Conservation (phyloP, 129 eudicot genomes). For the Escallonia rubra region DNA sequence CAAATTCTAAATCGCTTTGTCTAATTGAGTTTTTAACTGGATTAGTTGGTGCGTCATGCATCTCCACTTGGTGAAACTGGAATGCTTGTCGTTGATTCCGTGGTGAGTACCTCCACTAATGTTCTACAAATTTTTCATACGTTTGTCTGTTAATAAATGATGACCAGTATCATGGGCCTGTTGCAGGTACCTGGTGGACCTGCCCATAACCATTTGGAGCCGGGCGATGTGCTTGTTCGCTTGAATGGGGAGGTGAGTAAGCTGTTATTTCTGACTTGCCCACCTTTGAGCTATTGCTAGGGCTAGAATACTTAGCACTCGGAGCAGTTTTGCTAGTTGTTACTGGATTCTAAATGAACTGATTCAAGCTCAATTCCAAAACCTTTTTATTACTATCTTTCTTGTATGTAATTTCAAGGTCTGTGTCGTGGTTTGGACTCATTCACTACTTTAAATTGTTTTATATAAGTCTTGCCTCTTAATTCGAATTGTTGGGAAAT, state of each 20-base stretch:
- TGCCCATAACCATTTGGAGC: conserved; percentile 75
- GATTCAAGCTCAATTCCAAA: no score
- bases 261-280: neutral
- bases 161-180: conserved; percentile 7
- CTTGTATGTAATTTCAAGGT: no score
- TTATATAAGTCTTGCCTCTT: no score
- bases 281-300: neutral
- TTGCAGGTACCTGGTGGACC: conserved; percentile 97
- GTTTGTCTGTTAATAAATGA: neutral
- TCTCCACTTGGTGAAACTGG: conserved; percentile 96
- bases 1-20: neutral
- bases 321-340: neutral
- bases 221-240: conserved; percentile 88
- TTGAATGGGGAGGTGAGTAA: conserved; percentile 66
- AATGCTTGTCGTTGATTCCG: conserved; percentile 96
- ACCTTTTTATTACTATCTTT: no score
- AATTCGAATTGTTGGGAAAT: no score
- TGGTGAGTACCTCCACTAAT: conserved; percentile 42
- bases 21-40: conserved; percentile 19
- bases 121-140: neutral
- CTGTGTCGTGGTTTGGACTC: no score
- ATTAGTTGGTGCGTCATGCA: conserved; percentile 81
- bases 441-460: no score
- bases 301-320: neutral
- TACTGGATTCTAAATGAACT: no score